phyloP scores from a whole-genome alignment of 495 filamentous ascomycete genomes.

The Parathielavia hyrcaniae region DNA sequence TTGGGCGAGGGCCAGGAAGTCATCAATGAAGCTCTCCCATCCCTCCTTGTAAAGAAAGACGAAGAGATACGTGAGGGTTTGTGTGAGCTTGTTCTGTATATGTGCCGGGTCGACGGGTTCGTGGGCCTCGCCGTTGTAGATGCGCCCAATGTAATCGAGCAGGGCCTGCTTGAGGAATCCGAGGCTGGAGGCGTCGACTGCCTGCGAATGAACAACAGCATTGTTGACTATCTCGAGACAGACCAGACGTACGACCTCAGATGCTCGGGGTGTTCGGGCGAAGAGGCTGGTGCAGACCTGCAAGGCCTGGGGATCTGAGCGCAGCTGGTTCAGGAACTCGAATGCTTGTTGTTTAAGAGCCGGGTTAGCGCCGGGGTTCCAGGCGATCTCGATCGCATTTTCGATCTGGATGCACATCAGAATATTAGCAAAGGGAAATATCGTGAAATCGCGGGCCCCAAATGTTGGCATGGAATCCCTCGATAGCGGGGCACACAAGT shows the following conservation, averaged over 20 bases:
- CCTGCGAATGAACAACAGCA: constrained; percentile 69
- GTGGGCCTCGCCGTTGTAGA: constrained; percentile 56
- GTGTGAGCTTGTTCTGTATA: constrained; percentile 95
- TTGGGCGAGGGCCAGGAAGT: constrained; percentile 59
- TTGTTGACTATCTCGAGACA: constrained; percentile 89
- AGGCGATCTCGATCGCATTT: constrained; percentile 87
- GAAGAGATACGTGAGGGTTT: constrained; percentile 91
- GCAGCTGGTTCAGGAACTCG: constrained; percentile 77
- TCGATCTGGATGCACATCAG: constrained; percentile 58
- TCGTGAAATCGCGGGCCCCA: not conserved
- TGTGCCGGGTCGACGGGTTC: constrained; percentile 56
- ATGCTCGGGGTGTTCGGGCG: constrained; percentile 66
- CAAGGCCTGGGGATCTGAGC: constrained; percentile 72
- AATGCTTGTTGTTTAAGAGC: constrained; percentile 77
- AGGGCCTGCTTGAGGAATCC: constrained; percentile 66
- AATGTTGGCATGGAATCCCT: constrained; percentile 1
- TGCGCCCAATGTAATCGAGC: constrained; percentile 65
- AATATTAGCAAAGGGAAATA: not conserved
- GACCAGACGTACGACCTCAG: constrained; percentile 79
- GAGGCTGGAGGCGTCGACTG: constrained; percentile 62
- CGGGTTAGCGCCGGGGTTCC: constrained; percentile 65
- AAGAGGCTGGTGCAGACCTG: constrained; percentile 82
- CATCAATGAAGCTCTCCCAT: constrained; percentile 85
- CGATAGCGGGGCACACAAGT: constrained; percentile 12
- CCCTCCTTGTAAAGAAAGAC: constrained; percentile 71